Evolutionary conservation across 805 yeast genomes (phyloP).

Genomic region (Candida endomychidarum): DNA sequence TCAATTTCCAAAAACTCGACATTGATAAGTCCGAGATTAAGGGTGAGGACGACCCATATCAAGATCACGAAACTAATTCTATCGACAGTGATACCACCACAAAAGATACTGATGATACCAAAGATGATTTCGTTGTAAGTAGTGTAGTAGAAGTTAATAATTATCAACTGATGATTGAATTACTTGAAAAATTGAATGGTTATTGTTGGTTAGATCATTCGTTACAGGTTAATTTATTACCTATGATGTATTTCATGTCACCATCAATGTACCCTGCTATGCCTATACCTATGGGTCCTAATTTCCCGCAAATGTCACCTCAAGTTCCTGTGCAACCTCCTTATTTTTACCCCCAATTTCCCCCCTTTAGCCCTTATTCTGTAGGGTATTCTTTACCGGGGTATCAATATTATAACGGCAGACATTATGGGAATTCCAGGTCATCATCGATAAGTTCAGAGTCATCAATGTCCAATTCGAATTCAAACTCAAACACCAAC

Average conservation of each 20-base stretch:
- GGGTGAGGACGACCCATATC: slow-evolving; percentile 2
- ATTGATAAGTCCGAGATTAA: slow-evolving; percentile 5
- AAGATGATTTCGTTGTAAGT: not conserved
- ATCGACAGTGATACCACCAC: not conserved
- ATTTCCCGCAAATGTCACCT: too few relatives aligned
- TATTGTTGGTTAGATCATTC: slow-evolving; percentile 22
- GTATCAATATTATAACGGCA: not conserved
- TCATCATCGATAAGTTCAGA: slow-evolving; percentile 1
- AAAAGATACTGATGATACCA: not conserved
- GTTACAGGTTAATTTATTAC: slow-evolving; percentile 18
- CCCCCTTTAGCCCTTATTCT: not conserved
- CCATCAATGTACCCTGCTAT: not conserved
- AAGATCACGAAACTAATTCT: not conserved
- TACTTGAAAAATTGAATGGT: slow-evolving; percentile 23
- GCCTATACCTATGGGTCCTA: too few relatives aligned
- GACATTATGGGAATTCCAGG: too few relatives aligned
- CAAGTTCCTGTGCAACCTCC: not conserved
- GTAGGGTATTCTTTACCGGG: not conserved
- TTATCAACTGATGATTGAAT: not conserved
- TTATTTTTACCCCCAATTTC: not conserved
- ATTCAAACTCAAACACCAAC: not conserved
- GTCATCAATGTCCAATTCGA: slow-evolving; percentile 2
- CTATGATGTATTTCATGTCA: not conserved
- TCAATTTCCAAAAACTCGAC: slow-evolving; percentile 4
- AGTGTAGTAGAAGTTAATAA: slow-evolving; percentile 8